These are phyloP conservation scores for Chionographis japonica DNA, from an alignment of 106 monocot genomes.

Conservation along the genomic window DNA sequence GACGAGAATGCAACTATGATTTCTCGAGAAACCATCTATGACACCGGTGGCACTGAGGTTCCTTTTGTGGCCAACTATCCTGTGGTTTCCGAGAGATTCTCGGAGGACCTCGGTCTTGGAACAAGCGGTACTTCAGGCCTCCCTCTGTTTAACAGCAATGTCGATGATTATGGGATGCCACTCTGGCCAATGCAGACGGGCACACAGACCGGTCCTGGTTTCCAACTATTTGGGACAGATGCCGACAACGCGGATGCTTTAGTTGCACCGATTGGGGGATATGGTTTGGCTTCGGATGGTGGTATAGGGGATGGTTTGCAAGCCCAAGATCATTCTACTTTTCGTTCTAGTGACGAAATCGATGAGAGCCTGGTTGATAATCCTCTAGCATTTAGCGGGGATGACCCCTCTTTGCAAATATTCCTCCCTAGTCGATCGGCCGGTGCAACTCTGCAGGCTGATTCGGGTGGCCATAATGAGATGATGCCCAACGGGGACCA, in stretches of 20 bases:
- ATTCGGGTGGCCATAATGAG: slow-evolving; percentile 21
- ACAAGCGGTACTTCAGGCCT: slow-evolving; percentile 8
- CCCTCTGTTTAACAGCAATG: slow-evolving; percentile 20
- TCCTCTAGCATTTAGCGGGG: slow-evolving; percentile 44
- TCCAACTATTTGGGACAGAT: slow-evolving; percentile 42
- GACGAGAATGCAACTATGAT: slow-evolving; percentile 38
- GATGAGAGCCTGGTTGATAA: slow-evolving; percentile 43
- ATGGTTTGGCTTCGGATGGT: slow-evolving; percentile 17
- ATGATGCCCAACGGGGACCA: slow-evolving; percentile 16
- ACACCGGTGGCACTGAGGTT: not conserved
- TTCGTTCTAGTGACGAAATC: slow-evolving; percentile 20
- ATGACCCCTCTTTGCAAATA: slow-evolving; percentile 52
- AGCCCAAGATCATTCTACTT: slow-evolving; percentile 9
- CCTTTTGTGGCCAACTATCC: slow-evolving; percentile 15
- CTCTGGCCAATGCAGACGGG: slow-evolving; percentile 35
- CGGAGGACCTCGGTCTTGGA: slow-evolving; percentile 19
- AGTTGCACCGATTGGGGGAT: slow-evolving; percentile 12
- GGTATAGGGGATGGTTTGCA: slow-evolving; percentile 16
- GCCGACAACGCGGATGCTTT: slow-evolving; percentile 23
- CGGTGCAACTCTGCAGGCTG: slow-evolving; percentile 16
- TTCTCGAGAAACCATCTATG: slow-evolving; percentile 5
- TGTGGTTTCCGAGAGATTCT: slow-evolving; percentile 18
- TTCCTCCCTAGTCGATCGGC: slow-evolving; percentile 50
- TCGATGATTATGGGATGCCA: slow-evolving; percentile 34
- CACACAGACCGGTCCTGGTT: slow-evolving; percentile 23